Conservation (phyloP, 2,329 filamentous ascomycete genomes). For the Trichophyton mentagrophytes region DNA sequence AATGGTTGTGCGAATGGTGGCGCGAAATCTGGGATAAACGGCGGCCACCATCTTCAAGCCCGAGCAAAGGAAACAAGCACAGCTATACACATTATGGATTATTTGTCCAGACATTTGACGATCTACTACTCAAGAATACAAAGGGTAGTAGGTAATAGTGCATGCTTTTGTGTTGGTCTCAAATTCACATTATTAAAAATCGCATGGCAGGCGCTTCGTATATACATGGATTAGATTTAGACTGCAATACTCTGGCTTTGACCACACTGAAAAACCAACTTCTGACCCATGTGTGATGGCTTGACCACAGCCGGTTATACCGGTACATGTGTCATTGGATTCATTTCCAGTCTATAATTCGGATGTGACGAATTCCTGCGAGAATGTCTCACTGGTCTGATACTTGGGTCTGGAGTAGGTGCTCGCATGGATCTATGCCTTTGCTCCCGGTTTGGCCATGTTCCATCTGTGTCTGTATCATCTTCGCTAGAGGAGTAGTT, state of each 20-base stretch:
- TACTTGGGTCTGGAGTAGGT: background rate
- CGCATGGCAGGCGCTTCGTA: background rate
- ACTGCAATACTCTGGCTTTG: background rate
- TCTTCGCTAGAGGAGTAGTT: background rate
- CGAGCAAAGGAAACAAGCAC: too few relatives aligned
- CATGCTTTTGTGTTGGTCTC: background rate
- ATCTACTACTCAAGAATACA: background rate
- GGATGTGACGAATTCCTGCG: background rate
- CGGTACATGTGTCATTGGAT: background rate
- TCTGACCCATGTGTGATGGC: background rate
- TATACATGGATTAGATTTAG: conserved; percentile 1
- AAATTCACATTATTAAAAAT: too few relatives aligned
- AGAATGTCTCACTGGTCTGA: background rate
- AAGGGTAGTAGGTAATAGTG: background rate
- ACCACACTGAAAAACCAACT: background rate
- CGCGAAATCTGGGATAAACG: background rate
- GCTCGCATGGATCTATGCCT: background rate
- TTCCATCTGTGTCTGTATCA: background rate
- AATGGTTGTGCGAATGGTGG: background rate
- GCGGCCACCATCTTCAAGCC: background rate
- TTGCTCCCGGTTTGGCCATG: background rate
- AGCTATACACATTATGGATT: background rate
- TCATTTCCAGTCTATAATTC: background rate
- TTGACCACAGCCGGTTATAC: background rate
- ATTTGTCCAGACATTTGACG: background rate